Evolutionary conservation across 345 rosid species (phyloP).

Genomic region (Populus nigra): DNA sequence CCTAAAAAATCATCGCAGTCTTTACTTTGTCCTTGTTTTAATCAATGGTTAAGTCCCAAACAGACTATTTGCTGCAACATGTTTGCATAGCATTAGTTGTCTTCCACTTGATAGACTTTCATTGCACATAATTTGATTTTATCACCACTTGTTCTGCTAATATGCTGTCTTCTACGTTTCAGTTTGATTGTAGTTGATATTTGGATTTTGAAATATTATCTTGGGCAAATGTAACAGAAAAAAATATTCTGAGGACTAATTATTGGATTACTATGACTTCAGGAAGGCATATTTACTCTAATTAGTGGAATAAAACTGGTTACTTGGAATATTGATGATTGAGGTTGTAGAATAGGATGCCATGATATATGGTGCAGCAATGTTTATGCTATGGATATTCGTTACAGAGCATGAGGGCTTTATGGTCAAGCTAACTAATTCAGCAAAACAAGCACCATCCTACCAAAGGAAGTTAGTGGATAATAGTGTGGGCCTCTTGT

Average conservation of each 20-base stretch:
- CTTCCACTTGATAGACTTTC: neutral
- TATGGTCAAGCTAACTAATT: neutral
- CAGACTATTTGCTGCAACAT: slow-evolving; percentile 2
- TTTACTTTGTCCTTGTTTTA: slow-evolving; percentile 6
- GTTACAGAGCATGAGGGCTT: neutral
- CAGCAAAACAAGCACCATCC: neutral
- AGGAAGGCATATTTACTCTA: neutral
- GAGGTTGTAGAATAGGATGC: neutral
- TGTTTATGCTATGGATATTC: neutral
- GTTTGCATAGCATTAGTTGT: neutral
- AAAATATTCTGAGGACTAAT: neutral
- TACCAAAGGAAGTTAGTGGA: neutral
- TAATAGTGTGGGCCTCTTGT: neutral
- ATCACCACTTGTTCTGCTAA: neutral
- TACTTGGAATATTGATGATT: neutral
- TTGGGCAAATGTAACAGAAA: neutral
- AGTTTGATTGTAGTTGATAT: neutral
- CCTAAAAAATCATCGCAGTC: neutral
- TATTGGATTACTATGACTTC: neutral
- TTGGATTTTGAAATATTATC: neutral
- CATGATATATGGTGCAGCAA: neutral
- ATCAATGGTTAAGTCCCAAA: neutral
- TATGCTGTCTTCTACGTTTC: neutral
- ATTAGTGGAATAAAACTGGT: neutral
- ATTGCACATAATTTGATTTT: neutral